Evolutionary conservation across 73 alveolate species (phyloP).

Genomic region (Loxodes magnus): DNA sequence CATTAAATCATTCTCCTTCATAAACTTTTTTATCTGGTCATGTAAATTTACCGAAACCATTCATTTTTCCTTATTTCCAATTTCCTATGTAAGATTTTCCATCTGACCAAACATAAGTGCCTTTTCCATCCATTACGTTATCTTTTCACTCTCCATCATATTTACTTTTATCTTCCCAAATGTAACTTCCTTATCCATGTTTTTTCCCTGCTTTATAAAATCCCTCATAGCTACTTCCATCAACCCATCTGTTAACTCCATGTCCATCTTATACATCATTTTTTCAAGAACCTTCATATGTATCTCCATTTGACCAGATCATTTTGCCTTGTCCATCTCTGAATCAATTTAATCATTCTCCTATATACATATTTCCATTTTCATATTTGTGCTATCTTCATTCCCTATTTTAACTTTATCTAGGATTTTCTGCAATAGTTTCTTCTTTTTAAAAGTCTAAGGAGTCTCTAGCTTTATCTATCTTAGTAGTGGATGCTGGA

Average conservation of each 20-base stretch:
- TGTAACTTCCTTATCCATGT: constrained; percentile 44
- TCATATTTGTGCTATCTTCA: no score
- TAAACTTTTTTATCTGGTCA: constrained; percentile 73
- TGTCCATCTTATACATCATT: background rate
- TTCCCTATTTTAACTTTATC: no score
- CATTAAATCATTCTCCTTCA: constrained; percentile 38
- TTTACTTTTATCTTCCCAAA: constrained; percentile 24
- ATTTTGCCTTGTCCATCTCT: constrained; percentile 15
- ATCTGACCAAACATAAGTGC: constrained; percentile 56
- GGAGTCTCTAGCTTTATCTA: no score
- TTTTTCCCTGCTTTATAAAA: constrained; percentile 44
- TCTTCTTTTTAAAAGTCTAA: no score
- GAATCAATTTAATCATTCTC: background rate
- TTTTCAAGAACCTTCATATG: constrained; percentile 4
- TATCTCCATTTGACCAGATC: constrained; percentile 3
- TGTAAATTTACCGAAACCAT: constrained; percentile 63
- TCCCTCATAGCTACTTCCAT: constrained; percentile 59
- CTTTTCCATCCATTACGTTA: constrained; percentile 42
- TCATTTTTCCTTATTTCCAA: constrained; percentile 45
- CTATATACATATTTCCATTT: background rate
- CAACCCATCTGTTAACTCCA: constrained; percentile 32
- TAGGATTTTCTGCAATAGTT: no score
- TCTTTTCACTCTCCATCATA: constrained; percentile 35
- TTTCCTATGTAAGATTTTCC: constrained; percentile 58
- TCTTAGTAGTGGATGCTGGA: no score